A percentile compares a stretch with the other conserved stretches of the same genome.
These are phyloP conservation scores for Boletus sp. DNA, from an alignment of 768 basidiomycete genomes.

Conservation along the genomic window DNA sequence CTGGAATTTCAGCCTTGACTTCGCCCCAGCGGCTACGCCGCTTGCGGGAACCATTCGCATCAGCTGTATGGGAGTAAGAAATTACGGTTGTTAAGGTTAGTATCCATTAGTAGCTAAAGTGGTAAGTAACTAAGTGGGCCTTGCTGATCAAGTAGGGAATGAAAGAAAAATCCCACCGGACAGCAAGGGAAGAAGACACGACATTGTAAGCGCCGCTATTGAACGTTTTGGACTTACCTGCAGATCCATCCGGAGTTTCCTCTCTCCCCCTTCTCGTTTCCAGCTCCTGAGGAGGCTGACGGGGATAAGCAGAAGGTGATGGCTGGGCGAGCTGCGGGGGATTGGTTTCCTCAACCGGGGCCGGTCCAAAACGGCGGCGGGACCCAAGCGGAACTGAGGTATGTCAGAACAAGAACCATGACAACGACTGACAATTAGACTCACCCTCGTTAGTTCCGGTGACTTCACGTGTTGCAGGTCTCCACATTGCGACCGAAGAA, in stretches of 20 bases:
- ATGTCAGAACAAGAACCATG: conserved; percentile 16
- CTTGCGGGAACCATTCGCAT: conserved; percentile 87
- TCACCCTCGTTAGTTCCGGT: conserved; percentile 91
- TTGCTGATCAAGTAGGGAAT: conserved; percentile 31
- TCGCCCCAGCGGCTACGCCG: conserved; percentile 98
- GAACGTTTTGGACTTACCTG: conserved; percentile 64
- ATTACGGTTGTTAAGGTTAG: conserved; percentile 54
- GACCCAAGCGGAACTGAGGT: conserved; percentile 73
- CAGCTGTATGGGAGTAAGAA: conserved; percentile 55
- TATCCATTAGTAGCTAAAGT: conserved; percentile 43
- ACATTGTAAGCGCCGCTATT: conserved; percentile 38
- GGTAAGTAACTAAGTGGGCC: conserved; percentile 32
- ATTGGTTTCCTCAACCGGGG: conserved; percentile 74
- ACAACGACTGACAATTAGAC: conserved; percentile 23
- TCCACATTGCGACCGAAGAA: conserved; percentile 67
- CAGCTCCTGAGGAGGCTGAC: conserved; percentile 53
- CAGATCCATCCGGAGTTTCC: conserved; percentile 64
- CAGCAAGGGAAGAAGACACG: conserved; percentile 37
- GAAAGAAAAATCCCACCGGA: conserved; percentile 30
- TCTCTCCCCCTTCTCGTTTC: conserved; percentile 66
- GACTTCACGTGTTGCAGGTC: conserved; percentile 84
- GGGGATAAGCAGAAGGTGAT: conserved; percentile 82
- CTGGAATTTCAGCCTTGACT: conserved; percentile 86
- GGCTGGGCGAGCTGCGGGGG: conserved; percentile 87
- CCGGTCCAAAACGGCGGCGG: conserved; percentile 89